Percentiles rank a stretch among this genome's conserved stretches.
phyloP scores from a whole-genome alignment of 2,329 filamentous ascomycete species.

The Colletotrichum echinochloae region DNA sequence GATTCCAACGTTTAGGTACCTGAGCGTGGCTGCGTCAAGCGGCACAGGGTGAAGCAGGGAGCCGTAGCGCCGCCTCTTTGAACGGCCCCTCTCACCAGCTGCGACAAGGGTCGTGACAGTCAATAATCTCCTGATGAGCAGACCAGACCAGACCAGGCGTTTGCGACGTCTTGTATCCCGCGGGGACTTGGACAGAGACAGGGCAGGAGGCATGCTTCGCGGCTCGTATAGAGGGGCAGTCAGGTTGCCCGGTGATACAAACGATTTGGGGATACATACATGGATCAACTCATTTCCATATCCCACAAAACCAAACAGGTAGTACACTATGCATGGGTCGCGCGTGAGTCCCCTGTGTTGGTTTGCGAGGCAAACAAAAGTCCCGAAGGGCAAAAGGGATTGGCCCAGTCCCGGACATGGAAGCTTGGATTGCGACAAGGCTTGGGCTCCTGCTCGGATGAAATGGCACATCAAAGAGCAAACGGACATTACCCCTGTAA shows the following conservation, averaged over 20 bases:
- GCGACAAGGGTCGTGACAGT: slow-evolving; percentile 4
- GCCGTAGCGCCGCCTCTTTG: slow-evolving; percentile 5
- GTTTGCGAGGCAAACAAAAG: not conserved
- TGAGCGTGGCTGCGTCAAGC: slow-evolving; percentile 35
- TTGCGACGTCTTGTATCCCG: slow-evolving; percentile 1
- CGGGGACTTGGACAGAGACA: slow-evolving; percentile 13
- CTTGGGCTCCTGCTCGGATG: slow-evolving; percentile 22
- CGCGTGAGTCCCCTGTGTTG: not conserved
- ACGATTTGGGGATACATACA: not conserved
- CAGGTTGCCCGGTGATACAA: not conserved
- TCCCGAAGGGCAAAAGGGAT: not conserved
- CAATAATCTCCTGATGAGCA: not conserved
- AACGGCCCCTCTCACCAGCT: slow-evolving; percentile 1
- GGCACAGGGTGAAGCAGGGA: slow-evolving; percentile 13
- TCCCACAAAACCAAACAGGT: not conserved
- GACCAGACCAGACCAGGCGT: slow-evolving; percentile 7
- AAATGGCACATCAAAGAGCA: slow-evolving; percentile 25
- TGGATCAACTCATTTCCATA: not conserved
- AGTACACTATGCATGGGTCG: too few species aligned
- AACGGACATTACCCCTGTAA: slow-evolving; percentile 4
- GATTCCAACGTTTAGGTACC: slow-evolving; percentile 10
- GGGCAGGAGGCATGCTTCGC: not conserved
- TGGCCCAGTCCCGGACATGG: not conserved
- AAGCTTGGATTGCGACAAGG: slow-evolving; percentile 5
- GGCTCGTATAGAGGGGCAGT: not conserved